A percentile compares a stretch with the other conserved stretches of the same genome.
phyloP scores from a whole-genome alignment of 2,329 filamentous ascomycete genomes.

The Aspergillus persii region DNA sequence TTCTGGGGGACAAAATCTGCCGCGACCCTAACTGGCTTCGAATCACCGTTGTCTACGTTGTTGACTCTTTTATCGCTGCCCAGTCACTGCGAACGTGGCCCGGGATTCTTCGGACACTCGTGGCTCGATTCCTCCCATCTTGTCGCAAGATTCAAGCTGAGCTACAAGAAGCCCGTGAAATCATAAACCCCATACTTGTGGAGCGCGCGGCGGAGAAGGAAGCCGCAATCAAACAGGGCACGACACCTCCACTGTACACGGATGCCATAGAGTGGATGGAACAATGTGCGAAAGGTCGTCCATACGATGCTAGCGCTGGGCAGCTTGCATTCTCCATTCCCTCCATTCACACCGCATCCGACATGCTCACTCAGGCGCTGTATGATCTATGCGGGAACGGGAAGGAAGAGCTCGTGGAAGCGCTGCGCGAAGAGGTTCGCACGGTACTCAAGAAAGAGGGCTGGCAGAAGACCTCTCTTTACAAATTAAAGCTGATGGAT shows the following conservation, averaged over 20 bases:
- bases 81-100: conserved; percentile 12
- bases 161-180: conserved; percentile 6
- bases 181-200: conserved; percentile 10
- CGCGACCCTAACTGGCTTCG: conserved; percentile 26
- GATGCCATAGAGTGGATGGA: conserved; percentile 29
- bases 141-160: conserved; percentile 10
- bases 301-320: conserved; percentile 16
- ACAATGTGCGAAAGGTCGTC: conserved; percentile 17
- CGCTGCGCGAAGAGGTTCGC: conserved; percentile 20
- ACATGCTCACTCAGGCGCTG: conserved; percentile 23
- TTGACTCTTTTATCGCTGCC: conserved; percentile 17
- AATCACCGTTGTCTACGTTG: conserved; percentile 26
- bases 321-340: conserved; percentile 23
- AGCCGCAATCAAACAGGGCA: background rate
- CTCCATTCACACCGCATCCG: conserved; percentile 23
- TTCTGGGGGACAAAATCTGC: conserved; percentile 23
- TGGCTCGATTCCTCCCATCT: conserved; percentile 6
- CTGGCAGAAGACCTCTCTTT: conserved; percentile 37
- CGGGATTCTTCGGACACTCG: conserved; percentile 4
- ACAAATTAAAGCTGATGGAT: conserved; percentile 42
- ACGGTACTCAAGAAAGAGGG: conserved; percentile 17
- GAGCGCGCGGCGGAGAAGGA: background rate
- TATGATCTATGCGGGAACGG: conserved; percentile 16
- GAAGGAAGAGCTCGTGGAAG: conserved; percentile 5
- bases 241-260: conserved; percentile 2